Percentiles rank a stretch among this genome's conserved stretches.
phyloP scores from a whole-genome alignment of 441 rosid species.

The Euphorbia corollata region DNA sequence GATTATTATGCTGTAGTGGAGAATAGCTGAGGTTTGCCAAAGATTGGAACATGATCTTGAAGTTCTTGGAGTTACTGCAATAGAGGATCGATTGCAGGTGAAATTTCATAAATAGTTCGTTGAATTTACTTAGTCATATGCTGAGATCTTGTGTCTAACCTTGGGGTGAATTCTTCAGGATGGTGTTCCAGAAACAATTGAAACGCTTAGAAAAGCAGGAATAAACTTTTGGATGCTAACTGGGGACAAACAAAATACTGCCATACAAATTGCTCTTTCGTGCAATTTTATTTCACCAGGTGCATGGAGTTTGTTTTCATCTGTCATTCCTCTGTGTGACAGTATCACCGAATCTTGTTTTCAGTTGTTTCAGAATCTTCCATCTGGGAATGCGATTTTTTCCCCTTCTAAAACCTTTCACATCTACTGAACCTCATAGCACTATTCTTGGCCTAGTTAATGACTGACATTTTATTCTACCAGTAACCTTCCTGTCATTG shows the following conservation, averaged over 20 bases:
- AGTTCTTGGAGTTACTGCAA: conserved; percentile 94
- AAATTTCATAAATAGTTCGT: conserved; percentile 17
- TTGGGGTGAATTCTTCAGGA: conserved; percentile 27
- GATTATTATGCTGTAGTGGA: conserved; percentile 62
- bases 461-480: neutral
- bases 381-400: too few species aligned
- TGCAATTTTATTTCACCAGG: conserved; percentile 63
- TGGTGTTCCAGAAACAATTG: conserved; percentile 77
- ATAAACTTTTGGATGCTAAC: conserved; percentile 80
- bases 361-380: too few species aligned
- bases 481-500: neutral
- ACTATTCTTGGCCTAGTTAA: neutral
- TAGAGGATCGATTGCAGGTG: conserved; percentile 97
- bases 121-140: conserved; percentile 4
- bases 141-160: conserved; percentile 4
- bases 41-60: conserved; percentile 78
- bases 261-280: conserved; percentile 72
- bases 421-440: too few species aligned
- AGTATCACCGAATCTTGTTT: neutral
- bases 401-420: too few species aligned
- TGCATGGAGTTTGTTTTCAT: conserved; percentile 12
- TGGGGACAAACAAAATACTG: conserved; percentile 77
- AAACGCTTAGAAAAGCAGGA: conserved; percentile 72
- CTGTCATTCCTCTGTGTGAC: neutral
- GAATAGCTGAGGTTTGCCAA: conserved; percentile 95